A percentile compares a stretch with the other conserved stretches of the same genome.
These are phyloP conservation scores for Hypoxylon sp. DNA, from an alignment of 2,329 filamentous ascomycete species.

Conservation along the genomic window DNA sequence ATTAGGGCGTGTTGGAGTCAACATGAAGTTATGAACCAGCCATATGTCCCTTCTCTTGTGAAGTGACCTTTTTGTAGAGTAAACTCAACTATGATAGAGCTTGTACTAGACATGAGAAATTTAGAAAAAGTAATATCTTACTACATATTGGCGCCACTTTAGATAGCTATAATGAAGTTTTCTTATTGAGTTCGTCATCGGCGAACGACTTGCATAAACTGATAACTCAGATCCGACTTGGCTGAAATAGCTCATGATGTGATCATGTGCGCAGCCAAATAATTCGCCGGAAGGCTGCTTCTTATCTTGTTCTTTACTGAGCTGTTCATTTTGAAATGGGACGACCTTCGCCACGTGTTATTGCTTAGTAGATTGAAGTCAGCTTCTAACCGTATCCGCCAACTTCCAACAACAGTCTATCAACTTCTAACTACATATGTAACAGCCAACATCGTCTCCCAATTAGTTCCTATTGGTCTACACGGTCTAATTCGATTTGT, in stretches of 20 bases:
- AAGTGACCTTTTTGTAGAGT: neutral
- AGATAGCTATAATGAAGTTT: neutral
- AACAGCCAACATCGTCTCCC: neutral
- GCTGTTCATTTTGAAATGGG: neutral
- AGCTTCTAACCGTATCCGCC: neutral
- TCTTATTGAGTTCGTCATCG: neutral
- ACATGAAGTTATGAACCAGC: neutral
- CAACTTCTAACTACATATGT: neutral
- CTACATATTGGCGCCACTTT: neutral
- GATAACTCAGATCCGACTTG: neutral
- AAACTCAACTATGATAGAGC: neutral
- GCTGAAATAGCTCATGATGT: neutral
- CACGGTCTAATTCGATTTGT: neutral
- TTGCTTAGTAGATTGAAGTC: neutral
- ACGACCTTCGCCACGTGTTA: neutral
- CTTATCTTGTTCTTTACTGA: neutral
- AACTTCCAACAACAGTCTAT: neutral
- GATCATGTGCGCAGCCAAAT: neutral
- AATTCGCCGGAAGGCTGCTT: neutral
- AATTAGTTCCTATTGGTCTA: neutral
- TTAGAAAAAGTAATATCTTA: neutral
- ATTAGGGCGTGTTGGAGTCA: neutral
- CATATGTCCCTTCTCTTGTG: neutral
- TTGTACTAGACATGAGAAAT: neutral
- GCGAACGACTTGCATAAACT: neutral